phyloP scores from a whole-genome alignment of 202 grass and related monocot species.

The Dendrocalamus latiflorus region DNA sequence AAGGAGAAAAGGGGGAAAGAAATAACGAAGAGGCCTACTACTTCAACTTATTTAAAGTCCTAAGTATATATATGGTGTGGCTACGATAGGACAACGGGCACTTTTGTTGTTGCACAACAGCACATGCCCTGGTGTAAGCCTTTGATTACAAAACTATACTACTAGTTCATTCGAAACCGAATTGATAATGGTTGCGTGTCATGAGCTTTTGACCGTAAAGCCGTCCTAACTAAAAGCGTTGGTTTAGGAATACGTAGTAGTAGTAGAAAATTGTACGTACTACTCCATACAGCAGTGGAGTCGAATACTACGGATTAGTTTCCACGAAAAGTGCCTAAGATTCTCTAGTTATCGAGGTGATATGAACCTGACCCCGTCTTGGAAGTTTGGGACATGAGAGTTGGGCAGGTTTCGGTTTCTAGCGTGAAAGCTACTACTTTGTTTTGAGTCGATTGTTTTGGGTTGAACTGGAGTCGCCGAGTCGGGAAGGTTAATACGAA shows the following conservation, averaged over 20 bases:
- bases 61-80: background rate
- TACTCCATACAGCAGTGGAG: background rate
- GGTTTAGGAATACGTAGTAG: background rate
- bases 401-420: background rate
- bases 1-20: background rate
- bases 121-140: background rate
- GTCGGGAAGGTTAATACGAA: background rate
- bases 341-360: slow-evolving; percentile 10
- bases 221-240: background rate
- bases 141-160: background rate
- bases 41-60: background rate
- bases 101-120: background rate
- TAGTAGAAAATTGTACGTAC: background rate
- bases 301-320: background rate
- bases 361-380: background rate
- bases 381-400: background rate
- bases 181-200: background rate
- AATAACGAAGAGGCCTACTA: background rate
- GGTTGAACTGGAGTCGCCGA: background rate
- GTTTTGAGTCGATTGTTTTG: too few relatives aligned
- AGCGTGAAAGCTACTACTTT: slow-evolving; percentile 18
- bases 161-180: background rate
- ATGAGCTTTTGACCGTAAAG: slow-evolving; percentile 10
- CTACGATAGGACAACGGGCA: background rate
- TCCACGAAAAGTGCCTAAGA: background rate